Conservation (phyloP, 2,329 filamentous ascomycete species). For the Trichoderma hamatum region DNA sequence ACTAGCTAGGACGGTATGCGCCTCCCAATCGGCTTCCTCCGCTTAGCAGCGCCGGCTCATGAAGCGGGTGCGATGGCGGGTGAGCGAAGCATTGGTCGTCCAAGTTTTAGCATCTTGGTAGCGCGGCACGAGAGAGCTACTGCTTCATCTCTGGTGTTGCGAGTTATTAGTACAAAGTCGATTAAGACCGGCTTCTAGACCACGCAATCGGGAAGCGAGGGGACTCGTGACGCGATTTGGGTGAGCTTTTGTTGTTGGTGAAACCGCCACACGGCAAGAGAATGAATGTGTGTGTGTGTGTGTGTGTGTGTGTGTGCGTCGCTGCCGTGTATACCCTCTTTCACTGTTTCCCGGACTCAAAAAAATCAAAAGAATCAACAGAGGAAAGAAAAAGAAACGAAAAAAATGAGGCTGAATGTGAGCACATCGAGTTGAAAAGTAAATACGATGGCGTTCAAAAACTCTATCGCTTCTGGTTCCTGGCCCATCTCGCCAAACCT, state of each 20-base stretch:
- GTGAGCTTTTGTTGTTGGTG: neutral
- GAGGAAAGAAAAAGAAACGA: neutral
- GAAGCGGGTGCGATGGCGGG: neutral
- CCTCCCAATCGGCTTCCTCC: conserved; percentile 20
- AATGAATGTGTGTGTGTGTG: neutral
- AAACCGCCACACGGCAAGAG: neutral
- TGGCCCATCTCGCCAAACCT: conserved; percentile 1
- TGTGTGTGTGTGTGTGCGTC: neutral
- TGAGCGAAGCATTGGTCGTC: neutral
- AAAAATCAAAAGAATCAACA: neutral
- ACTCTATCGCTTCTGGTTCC: neutral
- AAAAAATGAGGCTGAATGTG: neutral
- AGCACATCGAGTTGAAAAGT: neutral
- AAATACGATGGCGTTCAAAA: neutral
- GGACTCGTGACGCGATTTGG: neutral
- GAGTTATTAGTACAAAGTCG: neutral
- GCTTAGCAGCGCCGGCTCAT: conserved; percentile 13
- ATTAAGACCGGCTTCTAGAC: conserved; percentile 15
- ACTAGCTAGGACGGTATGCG: neutral
- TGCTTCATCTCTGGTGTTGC: neutral
- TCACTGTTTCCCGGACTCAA: neutral
- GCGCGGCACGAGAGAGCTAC: conserved; percentile 6
- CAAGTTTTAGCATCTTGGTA: neutral
- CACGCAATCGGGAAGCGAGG: neutral
- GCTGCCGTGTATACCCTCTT: neutral